phyloP scores from a whole-genome alignment of 2,329 filamentous ascomycete species.

The Colletotrichum sp. region DNA sequence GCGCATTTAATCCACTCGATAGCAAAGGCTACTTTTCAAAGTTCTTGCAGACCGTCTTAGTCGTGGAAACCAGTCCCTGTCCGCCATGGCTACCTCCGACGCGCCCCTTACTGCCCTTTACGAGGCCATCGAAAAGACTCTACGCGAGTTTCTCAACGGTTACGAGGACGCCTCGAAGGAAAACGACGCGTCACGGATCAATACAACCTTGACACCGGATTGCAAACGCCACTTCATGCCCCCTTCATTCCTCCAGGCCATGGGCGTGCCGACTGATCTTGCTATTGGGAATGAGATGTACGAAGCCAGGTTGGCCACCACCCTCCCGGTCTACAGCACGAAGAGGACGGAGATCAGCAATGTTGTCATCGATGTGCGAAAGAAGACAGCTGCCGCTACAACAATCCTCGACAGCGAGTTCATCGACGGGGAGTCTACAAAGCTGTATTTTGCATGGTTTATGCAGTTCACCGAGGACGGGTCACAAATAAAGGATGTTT shows the following conservation, averaged over 20 bases:
- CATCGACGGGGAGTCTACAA: not conserved
- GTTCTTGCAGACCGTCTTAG: not conserved
- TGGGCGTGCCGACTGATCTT: not conserved
- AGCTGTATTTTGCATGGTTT: not conserved
- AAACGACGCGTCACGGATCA: not conserved
- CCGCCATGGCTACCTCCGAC: not conserved
- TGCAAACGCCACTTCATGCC: not conserved
- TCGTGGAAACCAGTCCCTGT: not conserved
- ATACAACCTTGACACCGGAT: not conserved
- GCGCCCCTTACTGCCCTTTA: not conserved
- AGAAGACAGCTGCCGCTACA: not conserved
- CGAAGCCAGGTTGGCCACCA: not conserved
- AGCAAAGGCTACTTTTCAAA: not conserved
- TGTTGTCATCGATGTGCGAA: not conserved
- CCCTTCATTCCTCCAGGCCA: not conserved
- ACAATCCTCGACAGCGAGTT: not conserved
- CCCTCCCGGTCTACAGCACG: not conserved
- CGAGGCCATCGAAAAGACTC: not conserved
- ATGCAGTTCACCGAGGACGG: not conserved
- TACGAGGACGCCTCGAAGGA: not conserved
- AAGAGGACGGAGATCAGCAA: not conserved
- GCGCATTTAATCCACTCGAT: not conserved
- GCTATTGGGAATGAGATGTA: not conserved
- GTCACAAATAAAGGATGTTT: not conserved
- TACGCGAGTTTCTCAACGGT: not conserved